phyloP scores from a whole-genome alignment of 2,329 filamentous ascomycete species.

The Lizonia empirigonia region DNA sequence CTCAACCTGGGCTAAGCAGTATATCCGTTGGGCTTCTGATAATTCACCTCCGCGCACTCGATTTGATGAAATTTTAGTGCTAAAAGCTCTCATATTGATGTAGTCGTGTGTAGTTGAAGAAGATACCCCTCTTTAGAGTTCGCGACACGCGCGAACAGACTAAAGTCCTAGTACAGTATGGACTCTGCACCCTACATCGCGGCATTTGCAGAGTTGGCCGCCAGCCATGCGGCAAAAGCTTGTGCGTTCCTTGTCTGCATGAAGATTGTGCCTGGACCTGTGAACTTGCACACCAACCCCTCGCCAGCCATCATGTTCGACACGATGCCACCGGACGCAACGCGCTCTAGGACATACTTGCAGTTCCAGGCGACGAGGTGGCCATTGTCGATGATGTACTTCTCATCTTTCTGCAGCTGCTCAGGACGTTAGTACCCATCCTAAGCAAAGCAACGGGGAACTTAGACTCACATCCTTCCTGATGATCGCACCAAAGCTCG shows the following conservation, averaged over 20 bases:
- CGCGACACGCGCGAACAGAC: too few relatives aligned
- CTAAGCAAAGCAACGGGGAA: not conserved
- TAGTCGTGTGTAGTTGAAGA: too few relatives aligned
- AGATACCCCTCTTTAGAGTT: too few relatives aligned
- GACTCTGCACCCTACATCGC: conserved; percentile 1
- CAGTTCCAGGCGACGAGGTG: conserved; percentile 97
- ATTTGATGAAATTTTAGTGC: too few relatives aligned
- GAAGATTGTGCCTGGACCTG: conserved; percentile 84
- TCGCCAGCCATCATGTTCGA: conserved; percentile 82
- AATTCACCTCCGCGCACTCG: too few relatives aligned
- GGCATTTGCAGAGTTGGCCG: conserved; percentile 22
- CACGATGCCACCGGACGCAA: conserved; percentile 90
- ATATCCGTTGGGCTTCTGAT: too few relatives aligned
- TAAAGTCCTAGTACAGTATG: too few relatives aligned
- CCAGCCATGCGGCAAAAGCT: conserved; percentile 62
- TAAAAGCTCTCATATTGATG: too few relatives aligned
- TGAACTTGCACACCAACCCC: conserved; percentile 93
- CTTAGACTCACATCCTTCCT: conserved; percentile 77
- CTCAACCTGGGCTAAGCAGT: too few relatives aligned
- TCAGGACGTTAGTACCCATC: not conserved
- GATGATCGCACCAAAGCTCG: conserved; percentile 93
- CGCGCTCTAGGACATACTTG: conserved; percentile 88
- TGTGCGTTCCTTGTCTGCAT: conserved; percentile 89
- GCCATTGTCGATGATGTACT: conserved; percentile 91
- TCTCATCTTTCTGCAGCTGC: conserved; percentile 69